Percentiles rank a stretch among this genome's conserved stretches.
These are phyloP conservation scores for Stachybotrys elegans DNA, from an alignment of 2,329 filamentous ascomycete genomes.

Conservation along the genomic window DNA sequence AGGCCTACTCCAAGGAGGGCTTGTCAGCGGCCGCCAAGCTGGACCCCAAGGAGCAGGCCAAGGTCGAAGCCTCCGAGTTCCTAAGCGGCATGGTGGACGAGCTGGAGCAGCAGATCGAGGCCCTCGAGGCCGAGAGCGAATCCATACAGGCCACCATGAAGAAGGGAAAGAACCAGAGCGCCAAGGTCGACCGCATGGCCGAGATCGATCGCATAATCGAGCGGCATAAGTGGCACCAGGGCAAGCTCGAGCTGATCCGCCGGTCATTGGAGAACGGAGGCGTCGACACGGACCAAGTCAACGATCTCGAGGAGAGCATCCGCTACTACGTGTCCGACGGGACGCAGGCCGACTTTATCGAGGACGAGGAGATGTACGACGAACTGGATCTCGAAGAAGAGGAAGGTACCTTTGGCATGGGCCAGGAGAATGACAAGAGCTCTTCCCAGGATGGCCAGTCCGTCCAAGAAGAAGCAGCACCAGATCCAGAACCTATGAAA, in stretches of 20 bases:
- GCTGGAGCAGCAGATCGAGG: constrained; percentile 89
- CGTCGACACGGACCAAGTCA: constrained; percentile 81
- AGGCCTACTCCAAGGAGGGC: constrained; percentile 98
- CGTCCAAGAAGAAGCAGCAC: constrained; percentile 69
- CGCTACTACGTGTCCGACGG: constrained; percentile 93
- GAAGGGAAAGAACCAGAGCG: constrained; percentile 83
- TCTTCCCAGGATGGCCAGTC: constrained; percentile 97
- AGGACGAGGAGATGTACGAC: constrained; percentile 94
- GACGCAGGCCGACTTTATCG: constrained; percentile 82
- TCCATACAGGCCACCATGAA: constrained; percentile 83
- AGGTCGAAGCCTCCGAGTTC: constrained; percentile 83
- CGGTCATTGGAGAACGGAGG: constrained; percentile 89
- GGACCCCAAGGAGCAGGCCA: constrained; percentile 96
- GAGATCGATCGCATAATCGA: constrained; percentile 82
- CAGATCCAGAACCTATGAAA: constrained; percentile 52
- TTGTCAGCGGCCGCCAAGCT: constrained; percentile 86
- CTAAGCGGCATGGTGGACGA: constrained; percentile 83
- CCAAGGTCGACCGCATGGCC: constrained; percentile 81
- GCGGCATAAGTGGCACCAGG: constrained; percentile 93
- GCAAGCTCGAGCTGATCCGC: constrained; percentile 85
- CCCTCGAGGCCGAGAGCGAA: constrained; percentile 85
- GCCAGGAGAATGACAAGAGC: constrained; percentile 72
- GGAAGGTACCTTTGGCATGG: constrained; percentile 80
- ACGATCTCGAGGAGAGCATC: constrained; percentile 85
- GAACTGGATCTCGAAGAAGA: constrained; percentile 90